These are phyloP conservation scores for Cladosporium austrohemisphaericum DNA, from an alignment of 2,329 filamentous ascomycete genomes.

Conservation along the genomic window DNA sequence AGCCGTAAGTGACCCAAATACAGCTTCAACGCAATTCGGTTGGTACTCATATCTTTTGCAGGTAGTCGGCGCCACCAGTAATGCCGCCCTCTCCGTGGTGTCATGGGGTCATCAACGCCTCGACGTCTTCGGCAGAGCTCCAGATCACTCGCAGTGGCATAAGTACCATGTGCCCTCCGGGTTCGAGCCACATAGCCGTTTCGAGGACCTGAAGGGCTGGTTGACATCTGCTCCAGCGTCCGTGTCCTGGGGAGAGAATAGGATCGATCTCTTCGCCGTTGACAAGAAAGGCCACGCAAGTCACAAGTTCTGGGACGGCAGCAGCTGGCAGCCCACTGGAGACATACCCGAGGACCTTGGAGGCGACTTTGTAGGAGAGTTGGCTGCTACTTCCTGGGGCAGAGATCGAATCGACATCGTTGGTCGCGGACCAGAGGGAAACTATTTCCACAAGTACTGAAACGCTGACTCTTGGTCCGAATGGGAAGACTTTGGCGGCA, in stretches of 20 bases:
- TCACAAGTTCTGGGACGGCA: neutral
- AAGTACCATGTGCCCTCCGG: neutral
- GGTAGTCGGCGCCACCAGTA: neutral
- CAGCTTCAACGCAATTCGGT: no score
- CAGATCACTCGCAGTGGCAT: neutral
- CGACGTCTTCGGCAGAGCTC: neutral
- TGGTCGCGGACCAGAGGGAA: neutral
- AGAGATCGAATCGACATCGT: neutral
- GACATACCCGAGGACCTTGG: neutral
- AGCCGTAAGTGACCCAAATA: no score
- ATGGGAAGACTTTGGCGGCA: neutral
- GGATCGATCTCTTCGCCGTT: neutral
- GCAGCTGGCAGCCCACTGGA: neutral
- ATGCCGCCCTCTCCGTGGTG: neutral
- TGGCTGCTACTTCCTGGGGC: neutral
- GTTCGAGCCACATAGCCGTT: neutral
- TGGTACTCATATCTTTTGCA: neutral
- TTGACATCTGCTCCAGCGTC: neutral
- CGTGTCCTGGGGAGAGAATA: neutral
- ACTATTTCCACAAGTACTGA: neutral
- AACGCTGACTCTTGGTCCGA: neutral
- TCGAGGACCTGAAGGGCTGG: neutral
- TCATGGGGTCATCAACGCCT: neutral
- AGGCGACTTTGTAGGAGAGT: neutral
- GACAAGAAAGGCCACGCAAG: neutral